Evolutionary conservation across 495 filamentous ascomycete genomes (phyloP).

Genomic region (Penicillium desertorum): DNA sequence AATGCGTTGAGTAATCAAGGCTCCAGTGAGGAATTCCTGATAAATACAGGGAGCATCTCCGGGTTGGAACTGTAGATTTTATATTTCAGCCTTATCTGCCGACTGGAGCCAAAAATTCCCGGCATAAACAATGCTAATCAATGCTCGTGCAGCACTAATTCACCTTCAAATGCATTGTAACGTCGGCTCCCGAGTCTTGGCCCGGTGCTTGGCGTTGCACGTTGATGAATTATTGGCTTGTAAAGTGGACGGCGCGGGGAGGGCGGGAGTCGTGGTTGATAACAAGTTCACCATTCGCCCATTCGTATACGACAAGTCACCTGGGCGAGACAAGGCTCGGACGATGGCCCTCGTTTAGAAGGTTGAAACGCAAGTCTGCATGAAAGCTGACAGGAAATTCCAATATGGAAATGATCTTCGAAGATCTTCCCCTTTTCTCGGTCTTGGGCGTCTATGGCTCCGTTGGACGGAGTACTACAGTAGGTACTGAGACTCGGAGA

Average conservation of each 20-base stretch:
- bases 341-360: neutral
- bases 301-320: neutral
- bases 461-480: neutral
- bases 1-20: neutral
- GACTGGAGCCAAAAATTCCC: neutral
- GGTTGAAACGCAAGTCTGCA: neutral
- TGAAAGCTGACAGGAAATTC: neutral
- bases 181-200: constrained; percentile 18
- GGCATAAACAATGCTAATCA: neutral
- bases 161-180: constrained; percentile 14
- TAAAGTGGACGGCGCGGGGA: neutral
- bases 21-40: neutral
- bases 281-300: neutral
- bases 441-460: neutral
- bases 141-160: neutral
- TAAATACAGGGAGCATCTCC: neutral
- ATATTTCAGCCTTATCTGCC: neutral
- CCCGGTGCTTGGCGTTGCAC: constrained; percentile 24
- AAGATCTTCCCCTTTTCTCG: neutral
- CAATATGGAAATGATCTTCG: constrained; percentile 1
- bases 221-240: constrained; percentile 9
- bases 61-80: neutral
- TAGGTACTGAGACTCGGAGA: neutral
- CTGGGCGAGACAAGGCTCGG: neutral
- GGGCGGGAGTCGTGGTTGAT: neutral